Evolutionary conservation across 306 rosid species (phyloP), one percentile per base, ranked within the genome.

Genomic region (Corylus americana): DNA sequence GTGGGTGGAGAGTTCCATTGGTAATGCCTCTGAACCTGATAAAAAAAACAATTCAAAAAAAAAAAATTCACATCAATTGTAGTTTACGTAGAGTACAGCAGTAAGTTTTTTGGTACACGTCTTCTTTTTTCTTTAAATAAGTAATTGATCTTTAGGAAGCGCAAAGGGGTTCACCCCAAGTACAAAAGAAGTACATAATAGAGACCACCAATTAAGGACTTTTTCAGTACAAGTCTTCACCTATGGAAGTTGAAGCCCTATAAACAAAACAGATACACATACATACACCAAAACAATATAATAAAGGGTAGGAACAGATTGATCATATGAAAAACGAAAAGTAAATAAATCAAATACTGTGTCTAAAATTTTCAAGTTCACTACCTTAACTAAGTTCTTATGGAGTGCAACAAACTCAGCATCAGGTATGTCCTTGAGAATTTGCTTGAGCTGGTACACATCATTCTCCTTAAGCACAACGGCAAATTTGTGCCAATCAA

Each of bases 1-100:
- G 87, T 50, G 14, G 99, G 94, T 3, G 98, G 98, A 11, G 99
- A 75, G 83, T 95, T 93, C 99, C 99, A 95, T 50, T 93, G 94
- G 84, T 91, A 95, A 79, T 95, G 99, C 74, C 74, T 90, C 90
- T 95, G 99, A 84, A 91, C 90, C 99, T 95, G 92, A 80, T 64
- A 79, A 29, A 63, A 53, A 54, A 4, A 53, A 53, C 17, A 53
- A 53, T 13, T 4, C 17, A 53, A 53, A 59, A 70, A 85, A 81
- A 81, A 4, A 37, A 71, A 77, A 73, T 77, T 79, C 73, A 69
- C 72, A 44, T n/a, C 70, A 27, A 50, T 25, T 14, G 20, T 31
- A 25, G 67, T 63, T 31, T 12, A 27, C 69, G 16, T 11, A 11
- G 16, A 12, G 54, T 4, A 12, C 54, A 12, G 54, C 54, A 50